Base-by-base conservation (phyloP, 228 moss, liverwort and hornwort genomes). In the Sphagnum fallax region DNA sequence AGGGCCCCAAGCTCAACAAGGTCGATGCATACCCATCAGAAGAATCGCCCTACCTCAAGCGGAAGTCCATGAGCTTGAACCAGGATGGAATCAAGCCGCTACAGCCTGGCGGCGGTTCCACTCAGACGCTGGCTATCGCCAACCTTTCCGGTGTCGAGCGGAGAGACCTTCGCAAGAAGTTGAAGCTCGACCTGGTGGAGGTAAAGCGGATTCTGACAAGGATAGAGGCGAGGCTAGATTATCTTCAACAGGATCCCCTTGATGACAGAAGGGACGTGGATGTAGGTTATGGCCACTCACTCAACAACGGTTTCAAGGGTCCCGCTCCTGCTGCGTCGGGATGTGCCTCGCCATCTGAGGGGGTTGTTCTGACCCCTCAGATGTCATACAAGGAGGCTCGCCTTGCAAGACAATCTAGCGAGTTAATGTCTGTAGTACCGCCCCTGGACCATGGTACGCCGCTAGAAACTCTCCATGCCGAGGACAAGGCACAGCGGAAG, bases 41-140 rank as follows among this genome's bases (percentile, higher is more conserved):
- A 48, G 65, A 65, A 10, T 65, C 65, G 11, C 32, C 48, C 48
- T 48, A 47, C 5, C 65, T 72, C 53, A 76, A 76, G 62, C 52
- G 76, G 16, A 76, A 76, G 72, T 76, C 76, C 49, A 72, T 76
- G 76, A 72, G 76, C 60, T 15, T 76, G 52, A 76, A 72, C 51
- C 66, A 71, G 9, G 76, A 76, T 52, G 72, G 71, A 47, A 8
- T 76, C 67, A 51, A 65, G 48, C 10, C 81, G 81, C 47, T 67
- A 65, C 6, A 85, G 76, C 59, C 78, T 81, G 76, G 18, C 6
- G 62, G 55, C 8, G 66, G 67, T 48, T 72, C 65, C 5, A 65
- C 50, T 13, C 48, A 47, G 9, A 47, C 53, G n/a, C 51, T 68
- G 47, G 47, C 10, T 49, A 47, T 65, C 48, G 18, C 62, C 50